Percentiles rank a stretch among this genome's conserved stretches.
Evolutionary conservation across 2,329 filamentous ascomycete genomes (phyloP).

Genomic region (Aspergillus bombycis): DNA sequence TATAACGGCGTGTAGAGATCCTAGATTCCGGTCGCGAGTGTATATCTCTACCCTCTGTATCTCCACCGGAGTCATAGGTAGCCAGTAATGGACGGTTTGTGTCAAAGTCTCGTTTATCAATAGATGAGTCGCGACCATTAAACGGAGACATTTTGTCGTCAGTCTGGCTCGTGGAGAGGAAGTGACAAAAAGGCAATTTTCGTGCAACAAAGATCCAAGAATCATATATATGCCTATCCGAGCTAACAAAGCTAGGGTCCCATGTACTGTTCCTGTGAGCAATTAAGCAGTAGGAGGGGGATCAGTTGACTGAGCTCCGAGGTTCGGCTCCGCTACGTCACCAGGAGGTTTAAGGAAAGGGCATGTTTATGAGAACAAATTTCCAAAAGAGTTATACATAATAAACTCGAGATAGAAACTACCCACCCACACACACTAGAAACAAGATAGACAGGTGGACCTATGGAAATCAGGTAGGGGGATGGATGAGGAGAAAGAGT

Average conservation of each 20-base stretch:
- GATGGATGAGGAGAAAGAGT: constrained; percentile 5
- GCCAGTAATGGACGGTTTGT: constrained; percentile 40
- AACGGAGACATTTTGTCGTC: constrained; percentile 27
- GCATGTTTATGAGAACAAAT: background rate
- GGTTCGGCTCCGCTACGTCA: constrained; percentile 27
- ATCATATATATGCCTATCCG: background rate
- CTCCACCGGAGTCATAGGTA: constrained; percentile 19
- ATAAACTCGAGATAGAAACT: background rate
- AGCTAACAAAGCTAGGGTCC: background rate
- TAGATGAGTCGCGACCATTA: constrained; percentile 27
- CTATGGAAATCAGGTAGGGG: background rate
- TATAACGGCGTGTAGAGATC: constrained; percentile 20
- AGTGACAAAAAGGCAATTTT: background rate
- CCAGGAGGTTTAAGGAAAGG: constrained; percentile 4
- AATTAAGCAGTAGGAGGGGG: constrained; percentile 13
- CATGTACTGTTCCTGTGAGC: constrained; percentile 2
- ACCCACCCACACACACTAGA: background rate
- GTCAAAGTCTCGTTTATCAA: constrained; percentile 54
- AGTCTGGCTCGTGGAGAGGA: background rate
- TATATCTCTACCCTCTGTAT: constrained; percentile 30
- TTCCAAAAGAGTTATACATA: background rate
- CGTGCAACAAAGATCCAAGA: background rate
- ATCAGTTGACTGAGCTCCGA: constrained; percentile 24
- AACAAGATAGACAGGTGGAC: background rate
- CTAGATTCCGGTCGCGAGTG: constrained; percentile 26